A percentile compares a stretch with the other conserved stretches of the same genome.
Evolutionary conservation across 2,329 filamentous ascomycete genomes (phyloP).

Genomic region (Paecilomyces fulvus): DNA sequence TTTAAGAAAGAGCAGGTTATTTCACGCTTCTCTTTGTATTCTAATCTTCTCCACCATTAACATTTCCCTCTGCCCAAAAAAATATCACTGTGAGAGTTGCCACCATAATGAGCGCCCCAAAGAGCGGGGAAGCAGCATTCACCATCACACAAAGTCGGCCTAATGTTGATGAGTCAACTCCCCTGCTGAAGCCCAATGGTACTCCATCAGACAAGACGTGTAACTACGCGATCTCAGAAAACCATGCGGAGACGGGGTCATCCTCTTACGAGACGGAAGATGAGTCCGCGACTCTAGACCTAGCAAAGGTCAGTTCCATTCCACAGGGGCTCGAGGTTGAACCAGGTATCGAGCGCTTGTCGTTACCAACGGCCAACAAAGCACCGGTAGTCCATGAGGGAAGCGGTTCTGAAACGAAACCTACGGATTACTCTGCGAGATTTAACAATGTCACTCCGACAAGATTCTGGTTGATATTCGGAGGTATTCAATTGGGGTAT

Average conservation of each 20-base stretch:
- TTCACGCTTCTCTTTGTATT: not conserved
- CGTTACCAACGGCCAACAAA: conserved; percentile 4
- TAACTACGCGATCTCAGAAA: not conserved
- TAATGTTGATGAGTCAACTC: conserved; percentile 10
- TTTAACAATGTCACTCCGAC: conserved; percentile 30
- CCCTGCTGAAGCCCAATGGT: conserved; percentile 7
- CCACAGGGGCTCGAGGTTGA: conserved; percentile 19
- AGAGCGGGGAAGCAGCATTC: not conserved
- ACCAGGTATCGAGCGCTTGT: conserved; percentile 15
- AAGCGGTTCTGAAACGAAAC: conserved; percentile 4
- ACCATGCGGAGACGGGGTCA: conserved; percentile 1
- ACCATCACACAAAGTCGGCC: not conserved
- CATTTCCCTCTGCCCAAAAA: not conserved
- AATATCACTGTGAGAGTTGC: not conserved
- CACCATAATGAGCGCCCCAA: not conserved
- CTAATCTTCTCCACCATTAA: not conserved
- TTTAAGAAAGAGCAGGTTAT: not conserved
- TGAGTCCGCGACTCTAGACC: conserved; percentile 4
- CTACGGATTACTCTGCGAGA: conserved; percentile 18
- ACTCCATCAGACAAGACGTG: not conserved
- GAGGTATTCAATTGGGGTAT: conserved; percentile 49
- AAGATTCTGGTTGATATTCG: conserved; percentile 57
- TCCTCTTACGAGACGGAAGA: not conserved
- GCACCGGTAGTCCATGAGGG: not conserved
- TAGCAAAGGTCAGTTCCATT: conserved; percentile 19